phyloP scores from a whole-genome alignment of 805 yeast species.

The Metschnikowia anglica region DNA sequence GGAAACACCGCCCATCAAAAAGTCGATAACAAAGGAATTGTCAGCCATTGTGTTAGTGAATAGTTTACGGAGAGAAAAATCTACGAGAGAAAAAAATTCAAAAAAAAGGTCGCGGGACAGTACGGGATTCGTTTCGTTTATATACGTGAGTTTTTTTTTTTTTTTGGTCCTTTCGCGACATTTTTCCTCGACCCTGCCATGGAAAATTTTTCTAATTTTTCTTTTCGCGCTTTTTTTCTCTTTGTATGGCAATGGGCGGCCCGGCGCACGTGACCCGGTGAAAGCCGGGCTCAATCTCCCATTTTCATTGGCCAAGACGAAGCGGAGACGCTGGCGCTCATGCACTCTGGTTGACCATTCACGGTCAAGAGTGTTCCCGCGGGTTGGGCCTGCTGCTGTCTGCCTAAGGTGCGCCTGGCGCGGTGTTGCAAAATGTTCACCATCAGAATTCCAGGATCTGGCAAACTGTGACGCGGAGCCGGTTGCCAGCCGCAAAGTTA shows the following conservation, averaged over 20 bases:
- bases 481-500: too few species aligned
- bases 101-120: slow-evolving; percentile 7
- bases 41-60: slow-evolving; percentile 23
- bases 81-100: slow-evolving; percentile 18
- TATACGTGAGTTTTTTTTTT: slow-evolving; percentile 15
- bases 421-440: too few species aligned
- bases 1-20: slow-evolving; percentile 98
- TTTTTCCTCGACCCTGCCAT: slow-evolving; percentile 9
- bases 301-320: slow-evolving; percentile 10
- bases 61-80: slow-evolving; percentile 16
- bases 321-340: slow-evolving; percentile 2
- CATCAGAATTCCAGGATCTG: too few species aligned
- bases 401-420: too few species aligned
- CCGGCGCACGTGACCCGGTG: slow-evolving; percentile 22
- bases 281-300: slow-evolving; percentile 18
- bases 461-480: too few species aligned
- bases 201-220: slow-evolving; percentile 18
- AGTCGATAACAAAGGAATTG: slow-evolving; percentile 42
- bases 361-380: slow-evolving; percentile 5
- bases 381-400: background rate
- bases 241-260: slow-evolving; percentile 16
- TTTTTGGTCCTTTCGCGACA: slow-evolving; percentile 13
- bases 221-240: slow-evolving; percentile 11
- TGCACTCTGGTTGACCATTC: slow-evolving; percentile 2
- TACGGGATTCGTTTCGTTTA: slow-evolving; percentile 19